These are phyloP conservation scores for Fusarium falciforme DNA, from an alignment of 2,329 filamentous ascomycete species.

Conservation along the genomic window DNA sequence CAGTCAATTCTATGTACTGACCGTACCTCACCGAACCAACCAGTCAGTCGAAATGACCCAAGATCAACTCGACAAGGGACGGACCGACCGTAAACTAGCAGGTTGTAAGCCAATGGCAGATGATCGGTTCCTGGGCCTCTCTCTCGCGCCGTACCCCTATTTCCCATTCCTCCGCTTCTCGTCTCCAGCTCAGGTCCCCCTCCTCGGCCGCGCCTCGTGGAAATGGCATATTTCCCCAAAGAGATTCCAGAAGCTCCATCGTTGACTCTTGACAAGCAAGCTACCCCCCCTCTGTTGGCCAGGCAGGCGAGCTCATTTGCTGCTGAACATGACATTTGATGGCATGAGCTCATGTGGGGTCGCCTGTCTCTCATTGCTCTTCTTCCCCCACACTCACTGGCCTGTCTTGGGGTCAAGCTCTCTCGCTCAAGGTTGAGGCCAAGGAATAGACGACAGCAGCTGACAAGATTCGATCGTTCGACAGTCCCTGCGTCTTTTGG, in stretches of 20 bases:
- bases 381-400: slow-evolving; percentile 22
- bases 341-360: slow-evolving; percentile 35
- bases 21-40: background rate
- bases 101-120: slow-evolving; percentile 4
- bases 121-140: slow-evolving; percentile 1
- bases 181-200: slow-evolving; percentile 5
- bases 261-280: background rate
- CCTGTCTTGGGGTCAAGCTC: slow-evolving; percentile 16
- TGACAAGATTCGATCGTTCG: slow-evolving; percentile 18
- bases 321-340: slow-evolving; percentile 1
- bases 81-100: slow-evolving; percentile 21
- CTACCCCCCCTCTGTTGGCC: slow-evolving; percentile 12
- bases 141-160: slow-evolving; percentile 10
- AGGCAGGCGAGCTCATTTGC: background rate
- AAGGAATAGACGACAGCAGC: slow-evolving; percentile 9
- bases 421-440: slow-evolving; percentile 17
- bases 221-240: slow-evolving; percentile 14
- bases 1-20: background rate
- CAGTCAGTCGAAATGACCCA: slow-evolving; percentile 24
- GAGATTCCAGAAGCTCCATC: slow-evolving; percentile 20
- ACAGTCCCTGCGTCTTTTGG: background rate
- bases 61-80: slow-evolving; percentile 27
- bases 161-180: slow-evolving; percentile 5
- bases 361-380: slow-evolving; percentile 21
- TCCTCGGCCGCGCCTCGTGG: background rate